These are phyloP conservation scores for Schwanniomyces vanrijiae DNA, from an alignment of 805 yeast species.

Conservation along the genomic window DNA sequence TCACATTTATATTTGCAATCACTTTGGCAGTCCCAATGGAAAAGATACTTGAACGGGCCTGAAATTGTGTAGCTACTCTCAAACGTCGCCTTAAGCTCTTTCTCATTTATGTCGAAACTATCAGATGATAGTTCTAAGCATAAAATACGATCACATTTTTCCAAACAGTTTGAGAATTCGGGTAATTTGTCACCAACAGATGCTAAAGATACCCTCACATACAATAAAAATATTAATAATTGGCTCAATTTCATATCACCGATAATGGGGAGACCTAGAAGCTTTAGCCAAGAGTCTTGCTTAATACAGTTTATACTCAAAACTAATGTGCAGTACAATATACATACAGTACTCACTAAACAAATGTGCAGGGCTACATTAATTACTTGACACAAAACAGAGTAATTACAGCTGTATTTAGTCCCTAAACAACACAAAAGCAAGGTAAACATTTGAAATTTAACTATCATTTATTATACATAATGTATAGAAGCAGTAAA, in stretches of 20 bases:
- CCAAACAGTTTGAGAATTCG: constrained; percentile 25
- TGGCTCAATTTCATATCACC: not conserved
- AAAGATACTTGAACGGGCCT: constrained; percentile 17
- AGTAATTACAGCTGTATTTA: no score
- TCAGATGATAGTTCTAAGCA: constrained; percentile 5
- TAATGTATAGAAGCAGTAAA: no score
- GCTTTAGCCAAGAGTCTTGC: not conserved
- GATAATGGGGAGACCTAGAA: not conserved
- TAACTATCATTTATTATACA: no score
- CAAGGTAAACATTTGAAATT: no score
- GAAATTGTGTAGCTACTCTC: constrained; percentile 8
- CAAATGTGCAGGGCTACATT: no score
- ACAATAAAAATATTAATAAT: not conserved
- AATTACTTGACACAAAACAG: no score
- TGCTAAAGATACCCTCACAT: constrained; percentile 8
- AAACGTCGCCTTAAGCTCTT: constrained; percentile 9
- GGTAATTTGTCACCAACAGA: constrained; percentile 35
- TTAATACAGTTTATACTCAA: not conserved
- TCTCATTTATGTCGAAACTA: not conserved
- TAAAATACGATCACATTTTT: constrained; percentile 20
- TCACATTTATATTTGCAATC: constrained; percentile 43
- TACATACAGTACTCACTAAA: not conserved
- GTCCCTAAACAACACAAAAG: no score
- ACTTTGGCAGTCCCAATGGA: constrained; percentile 34
- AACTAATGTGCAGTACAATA: not conserved